Conservation (phyloP, 495 filamentous ascomycete species). For the Barbatosphaeria neglecta region DNA sequence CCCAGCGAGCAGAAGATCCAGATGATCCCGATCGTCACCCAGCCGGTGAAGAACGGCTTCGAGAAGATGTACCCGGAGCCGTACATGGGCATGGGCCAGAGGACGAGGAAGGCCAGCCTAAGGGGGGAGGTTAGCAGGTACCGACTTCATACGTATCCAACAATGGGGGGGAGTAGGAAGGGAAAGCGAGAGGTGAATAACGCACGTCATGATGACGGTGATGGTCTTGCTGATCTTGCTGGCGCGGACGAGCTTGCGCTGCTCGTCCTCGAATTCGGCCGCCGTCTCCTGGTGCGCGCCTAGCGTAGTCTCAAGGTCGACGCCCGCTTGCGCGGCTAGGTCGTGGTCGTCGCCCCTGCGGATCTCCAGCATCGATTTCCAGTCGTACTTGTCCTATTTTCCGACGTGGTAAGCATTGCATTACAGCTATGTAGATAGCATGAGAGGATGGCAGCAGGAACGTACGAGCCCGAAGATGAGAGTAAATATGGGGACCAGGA, state of each 20-base stretch:
- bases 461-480: slow-evolving; percentile 48
- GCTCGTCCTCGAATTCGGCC: slow-evolving; percentile 44
- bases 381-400: slow-evolving; percentile 69
- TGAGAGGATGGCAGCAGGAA: not conserved
- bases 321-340: slow-evolving; percentile 50
- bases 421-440: not conserved
- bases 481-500: slow-evolving; percentile 74
- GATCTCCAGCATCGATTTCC: slow-evolving; percentile 74
- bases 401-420: not conserved
- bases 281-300: slow-evolving; percentile 35
- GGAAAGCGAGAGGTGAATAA: not conserved
- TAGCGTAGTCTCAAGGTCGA: slow-evolving; percentile 61
- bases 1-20: slow-evolving; percentile 72
- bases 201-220: slow-evolving; percentile 49
- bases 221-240: slow-evolving; percentile 68
- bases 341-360: slow-evolving; percentile 75
- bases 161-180: not conserved
- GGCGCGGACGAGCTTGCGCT: slow-evolving; percentile 55
- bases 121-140: not conserved
- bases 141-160: no score
- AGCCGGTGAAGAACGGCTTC: slow-evolving; percentile 86
- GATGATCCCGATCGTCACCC: slow-evolving; percentile 74
- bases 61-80: slow-evolving; percentile 78
- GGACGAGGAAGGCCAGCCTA: slow-evolving; percentile 56
- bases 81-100: slow-evolving; percentile 96